A percentile compares a stretch with the other conserved stretches of the same genome.
These are phyloP conservation scores for Xylaria sp. DNA, from an alignment of 495 filamentous ascomycete species.

Conservation along the genomic window DNA sequence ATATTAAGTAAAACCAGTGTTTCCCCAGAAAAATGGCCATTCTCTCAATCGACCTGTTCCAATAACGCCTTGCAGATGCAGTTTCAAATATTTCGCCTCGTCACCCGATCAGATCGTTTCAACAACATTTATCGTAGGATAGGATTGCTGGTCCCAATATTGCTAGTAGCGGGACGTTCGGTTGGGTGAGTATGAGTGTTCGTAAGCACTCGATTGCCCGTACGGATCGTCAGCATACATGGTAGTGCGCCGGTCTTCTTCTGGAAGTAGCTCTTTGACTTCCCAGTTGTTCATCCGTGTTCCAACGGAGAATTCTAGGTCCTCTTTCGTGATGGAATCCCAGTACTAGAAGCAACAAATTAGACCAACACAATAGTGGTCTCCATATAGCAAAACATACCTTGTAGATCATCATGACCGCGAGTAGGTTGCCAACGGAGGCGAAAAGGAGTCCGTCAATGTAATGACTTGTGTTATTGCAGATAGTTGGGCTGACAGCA, in stretches of 20 bases:
- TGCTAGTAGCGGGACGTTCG: slow-evolving; percentile 45
- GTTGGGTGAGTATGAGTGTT: slow-evolving; percentile 52
- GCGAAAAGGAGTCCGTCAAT: slow-evolving; percentile 95
- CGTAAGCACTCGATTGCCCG: slow-evolving; percentile 50
- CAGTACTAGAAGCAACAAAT: slow-evolving; percentile 71
- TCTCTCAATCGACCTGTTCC: slow-evolving; percentile 16
- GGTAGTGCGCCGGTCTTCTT: slow-evolving; percentile 82
- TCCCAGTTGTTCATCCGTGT: slow-evolving; percentile 97
- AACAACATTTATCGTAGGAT: not conserved
- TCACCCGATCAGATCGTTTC: slow-evolving; percentile 10
- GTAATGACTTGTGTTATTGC: slow-evolving; percentile 86
- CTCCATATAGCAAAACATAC: slow-evolving; percentile 53
- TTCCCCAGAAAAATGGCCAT: not conserved
- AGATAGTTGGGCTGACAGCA: slow-evolving; percentile 85
- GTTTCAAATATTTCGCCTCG: not conserved
- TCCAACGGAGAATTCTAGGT: slow-evolving; percentile 97
- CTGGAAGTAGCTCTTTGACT: slow-evolving; percentile 91
- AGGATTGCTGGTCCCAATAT: slow-evolving; percentile 11
- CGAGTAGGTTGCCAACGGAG: slow-evolving; percentile 90
- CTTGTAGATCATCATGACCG: slow-evolving; percentile 99
- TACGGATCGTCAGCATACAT: slow-evolving; percentile 73
- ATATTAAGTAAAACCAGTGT: slow-evolving; percentile 21
- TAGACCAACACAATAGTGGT: slow-evolving; percentile 12
- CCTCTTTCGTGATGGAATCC: slow-evolving; percentile 99
- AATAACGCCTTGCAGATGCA: slow-evolving; percentile 28